Conservation (phyloP, 306 rosid genomes). For the Herpetospermum pedunculosum region DNA sequence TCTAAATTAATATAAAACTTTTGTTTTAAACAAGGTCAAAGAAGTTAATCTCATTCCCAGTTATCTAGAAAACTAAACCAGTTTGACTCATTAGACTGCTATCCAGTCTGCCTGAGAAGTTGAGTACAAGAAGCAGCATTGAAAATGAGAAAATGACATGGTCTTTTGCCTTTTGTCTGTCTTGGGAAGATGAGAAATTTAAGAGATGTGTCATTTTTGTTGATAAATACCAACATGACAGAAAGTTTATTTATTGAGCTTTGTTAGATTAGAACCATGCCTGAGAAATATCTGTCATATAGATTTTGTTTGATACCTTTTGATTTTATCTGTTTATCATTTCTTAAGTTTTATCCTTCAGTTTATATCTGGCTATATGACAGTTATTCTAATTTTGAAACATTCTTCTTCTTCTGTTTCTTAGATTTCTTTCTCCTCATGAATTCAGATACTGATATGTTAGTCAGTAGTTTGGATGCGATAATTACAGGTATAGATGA, state of each 20-base stretch:
- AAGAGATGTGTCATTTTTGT: background rate
- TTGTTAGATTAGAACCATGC: background rate
- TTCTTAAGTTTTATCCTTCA: background rate
- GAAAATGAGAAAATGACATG: background rate
- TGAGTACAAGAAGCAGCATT: background rate
- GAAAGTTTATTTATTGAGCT: background rate
- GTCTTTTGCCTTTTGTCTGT: background rate
- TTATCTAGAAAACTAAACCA: slow-evolving; percentile 3
- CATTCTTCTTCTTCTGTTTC: background rate
- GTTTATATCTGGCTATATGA: background rate
- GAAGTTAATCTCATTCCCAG: background rate
- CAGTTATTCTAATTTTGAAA: background rate
- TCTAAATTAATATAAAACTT: background rate
- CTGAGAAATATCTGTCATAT: background rate
- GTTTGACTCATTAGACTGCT: background rate
- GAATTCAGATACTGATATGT: background rate
- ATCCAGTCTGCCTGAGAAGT: background rate
- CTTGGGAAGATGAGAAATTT: background rate
- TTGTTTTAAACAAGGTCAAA: background rate
- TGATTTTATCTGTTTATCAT: background rate
- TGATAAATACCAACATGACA: background rate
- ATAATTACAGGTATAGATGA: background rate
- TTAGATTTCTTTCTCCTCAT: background rate
- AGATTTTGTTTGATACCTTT: background rate
- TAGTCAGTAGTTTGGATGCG: background rate